phyloP scores from a whole-genome alignment of 148 eudicot genomes.

The Pouteria glomerata region DNA sequence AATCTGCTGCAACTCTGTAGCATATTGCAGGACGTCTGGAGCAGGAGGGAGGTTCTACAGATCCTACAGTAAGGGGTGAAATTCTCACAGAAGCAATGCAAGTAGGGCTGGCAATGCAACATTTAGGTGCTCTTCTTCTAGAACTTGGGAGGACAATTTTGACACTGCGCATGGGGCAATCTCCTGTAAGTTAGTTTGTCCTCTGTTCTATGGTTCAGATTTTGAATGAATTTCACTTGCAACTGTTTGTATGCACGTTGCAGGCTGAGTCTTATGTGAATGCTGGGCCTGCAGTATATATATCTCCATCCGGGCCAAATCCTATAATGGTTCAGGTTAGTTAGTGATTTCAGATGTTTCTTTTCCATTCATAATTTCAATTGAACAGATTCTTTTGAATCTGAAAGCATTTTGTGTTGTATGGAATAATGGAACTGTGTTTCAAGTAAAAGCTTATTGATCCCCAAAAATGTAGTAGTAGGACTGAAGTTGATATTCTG shows the following conservation, averaged over 20 bases:
- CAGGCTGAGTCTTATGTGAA: conserved; percentile 81
- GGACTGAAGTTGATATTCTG: background rate
- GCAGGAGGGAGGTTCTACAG: conserved; percentile 61
- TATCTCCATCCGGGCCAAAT: conserved; percentile 87
- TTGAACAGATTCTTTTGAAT: background rate
- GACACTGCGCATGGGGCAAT: conserved; percentile 80
- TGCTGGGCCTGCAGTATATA: conserved; percentile 93
- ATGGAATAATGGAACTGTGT: background rate
- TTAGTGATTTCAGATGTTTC: background rate
- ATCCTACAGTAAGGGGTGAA: conserved; percentile 59
- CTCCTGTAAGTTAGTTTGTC: conserved; percentile 53
- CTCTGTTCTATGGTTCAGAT: background rate
- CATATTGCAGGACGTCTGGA: conserved; percentile 74
- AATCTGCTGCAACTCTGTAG: conserved; percentile 51
- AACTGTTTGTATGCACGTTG: conserved; percentile 16
- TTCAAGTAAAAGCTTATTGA: background rate
- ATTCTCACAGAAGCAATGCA: conserved; percentile 68
- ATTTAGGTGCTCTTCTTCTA: conserved; percentile 83
- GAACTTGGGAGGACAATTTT: conserved; percentile 93
- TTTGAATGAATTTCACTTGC: conserved; percentile 10
- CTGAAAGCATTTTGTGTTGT: background rate
- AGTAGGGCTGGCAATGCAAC: conserved; percentile 79
- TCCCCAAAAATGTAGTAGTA: background rate
- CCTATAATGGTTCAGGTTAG: conserved; percentile 98
- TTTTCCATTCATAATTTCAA: background rate